A percentile compares a stretch with the other conserved stretches of the same genome.
Evolutionary conservation across 306 rosid species (phyloP).

Genomic region (Senna siamea): DNA sequence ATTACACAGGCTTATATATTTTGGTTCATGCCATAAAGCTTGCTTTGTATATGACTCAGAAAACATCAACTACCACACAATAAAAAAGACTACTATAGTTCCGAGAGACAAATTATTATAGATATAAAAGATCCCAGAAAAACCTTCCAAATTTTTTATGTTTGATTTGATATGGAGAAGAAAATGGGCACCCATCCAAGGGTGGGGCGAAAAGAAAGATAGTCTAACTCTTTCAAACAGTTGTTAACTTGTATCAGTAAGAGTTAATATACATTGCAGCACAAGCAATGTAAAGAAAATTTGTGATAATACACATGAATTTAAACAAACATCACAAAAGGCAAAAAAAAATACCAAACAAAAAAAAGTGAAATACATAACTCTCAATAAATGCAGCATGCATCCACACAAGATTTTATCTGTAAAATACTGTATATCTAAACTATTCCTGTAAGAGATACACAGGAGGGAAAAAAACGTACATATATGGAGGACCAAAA

Average conservation of each 20-base stretch:
- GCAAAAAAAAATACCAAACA: too few species aligned
- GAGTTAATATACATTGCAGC: not conserved
- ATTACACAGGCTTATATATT: not conserved
- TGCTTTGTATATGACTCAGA: not conserved
- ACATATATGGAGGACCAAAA: constrained; percentile 99
- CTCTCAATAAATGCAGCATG: constrained; percentile 29
- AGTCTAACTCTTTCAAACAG: constrained; percentile 2
- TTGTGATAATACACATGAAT: too few species aligned
- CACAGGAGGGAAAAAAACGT: constrained; percentile 32
- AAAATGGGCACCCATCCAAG: constrained; percentile 10
- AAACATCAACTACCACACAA: constrained; percentile 14
- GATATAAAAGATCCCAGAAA: not conserved
- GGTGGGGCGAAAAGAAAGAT: not conserved
- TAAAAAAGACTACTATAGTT: constrained; percentile 8
- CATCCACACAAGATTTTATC: constrained; percentile 27
- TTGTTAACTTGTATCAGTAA: not conserved
- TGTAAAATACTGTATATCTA: constrained; percentile 15
- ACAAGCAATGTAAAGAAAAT: too few species aligned
- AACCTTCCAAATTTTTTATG: not conserved
- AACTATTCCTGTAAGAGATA: constrained; percentile 9
- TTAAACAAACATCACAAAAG: not conserved
- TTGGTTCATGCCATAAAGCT: not conserved
- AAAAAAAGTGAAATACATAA: not conserved
- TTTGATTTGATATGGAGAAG: not conserved
- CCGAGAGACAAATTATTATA: constrained; percentile 6